Conservation (phyloP, 2,329 filamentous ascomycete species). For the Dryadomyces quercus-mongolicae region DNA sequence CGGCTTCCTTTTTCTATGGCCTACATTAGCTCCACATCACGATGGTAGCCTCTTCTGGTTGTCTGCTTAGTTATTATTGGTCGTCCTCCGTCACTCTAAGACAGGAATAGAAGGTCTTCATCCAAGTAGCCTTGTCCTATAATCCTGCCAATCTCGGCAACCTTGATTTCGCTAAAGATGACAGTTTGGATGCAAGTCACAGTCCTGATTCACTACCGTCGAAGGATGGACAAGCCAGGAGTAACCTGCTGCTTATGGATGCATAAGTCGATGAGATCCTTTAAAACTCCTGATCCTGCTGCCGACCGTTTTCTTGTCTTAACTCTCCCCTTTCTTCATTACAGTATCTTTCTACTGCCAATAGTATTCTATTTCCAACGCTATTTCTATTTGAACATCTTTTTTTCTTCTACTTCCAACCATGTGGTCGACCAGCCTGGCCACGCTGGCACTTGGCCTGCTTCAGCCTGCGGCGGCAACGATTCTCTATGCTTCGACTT, state of each 20-base stretch:
- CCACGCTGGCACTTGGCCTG: conserved; percentile 13
- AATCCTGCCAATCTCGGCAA: not conserved
- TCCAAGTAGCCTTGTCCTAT: not conserved
- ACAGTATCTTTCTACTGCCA: not conserved
- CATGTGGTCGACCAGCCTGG: not conserved
- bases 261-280: too few relatives aligned
- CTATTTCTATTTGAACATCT: not conserved
- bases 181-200: too few relatives aligned
- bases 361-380: not conserved
- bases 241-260: too few relatives aligned
- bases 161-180: not conserved
- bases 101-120: not conserved
- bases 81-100: not conserved
- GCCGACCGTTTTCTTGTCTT: not conserved
- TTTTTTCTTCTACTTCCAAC: too few relatives aligned
- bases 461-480: conserved; percentile 21
- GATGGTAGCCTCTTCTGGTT: too few relatives aligned
- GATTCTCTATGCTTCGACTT: conserved; percentile 36
- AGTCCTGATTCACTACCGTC: too few relatives aligned
- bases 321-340: not conserved
- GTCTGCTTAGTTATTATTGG: not conserved
- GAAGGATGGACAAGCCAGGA: too few relatives aligned
- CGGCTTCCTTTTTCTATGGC: too few relatives aligned
- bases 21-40: too few relatives aligned
- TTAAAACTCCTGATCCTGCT: not conserved